phyloP scores from a whole-genome alignment of 257 asterid genomes.

The Phtheirospermum japonicum region DNA sequence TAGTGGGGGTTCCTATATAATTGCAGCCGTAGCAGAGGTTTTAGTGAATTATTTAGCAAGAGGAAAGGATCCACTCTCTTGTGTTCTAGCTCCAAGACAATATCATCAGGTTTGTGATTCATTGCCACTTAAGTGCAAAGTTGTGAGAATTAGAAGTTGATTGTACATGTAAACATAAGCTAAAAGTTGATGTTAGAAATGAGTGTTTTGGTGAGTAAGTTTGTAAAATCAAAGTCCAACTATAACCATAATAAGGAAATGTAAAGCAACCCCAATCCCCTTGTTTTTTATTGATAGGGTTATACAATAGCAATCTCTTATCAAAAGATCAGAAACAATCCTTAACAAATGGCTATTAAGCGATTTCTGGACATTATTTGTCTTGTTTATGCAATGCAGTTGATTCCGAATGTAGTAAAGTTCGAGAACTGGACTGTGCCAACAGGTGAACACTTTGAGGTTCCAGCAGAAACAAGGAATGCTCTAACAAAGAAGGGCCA shows the following conservation, averaged over 20 bases:
- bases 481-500: slow-evolving; percentile 51
- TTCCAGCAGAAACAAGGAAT: slow-evolving; percentile 35
- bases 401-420: slow-evolving; percentile 48
- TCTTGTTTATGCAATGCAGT: slow-evolving; percentile 50
- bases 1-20: slow-evolving; percentile 59
- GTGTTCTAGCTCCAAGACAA: slow-evolving; percentile 62
- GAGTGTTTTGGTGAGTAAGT: no score
- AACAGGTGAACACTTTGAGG: slow-evolving; percentile 56
- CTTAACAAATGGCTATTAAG: no score
- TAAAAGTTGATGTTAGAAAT: no score
- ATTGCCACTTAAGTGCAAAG: no score
- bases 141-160: no score
- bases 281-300: background rate
- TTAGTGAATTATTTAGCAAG: slow-evolving; percentile 47
- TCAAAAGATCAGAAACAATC: no score
- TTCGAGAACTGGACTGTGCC: slow-evolving; percentile 73
- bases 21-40: slow-evolving; percentile 51
- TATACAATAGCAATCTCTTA: no score
- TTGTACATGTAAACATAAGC: no score
- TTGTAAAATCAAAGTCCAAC: no score
- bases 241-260: no score
- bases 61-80: slow-evolving; percentile 62
- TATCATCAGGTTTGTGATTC: slow-evolving; percentile 55
- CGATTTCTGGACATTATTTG: background rate
- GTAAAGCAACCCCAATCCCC: no score